These are phyloP conservation scores for Penicillium pulvis DNA, from an alignment of 495 filamentous ascomycete genomes.

Conservation along the genomic window DNA sequence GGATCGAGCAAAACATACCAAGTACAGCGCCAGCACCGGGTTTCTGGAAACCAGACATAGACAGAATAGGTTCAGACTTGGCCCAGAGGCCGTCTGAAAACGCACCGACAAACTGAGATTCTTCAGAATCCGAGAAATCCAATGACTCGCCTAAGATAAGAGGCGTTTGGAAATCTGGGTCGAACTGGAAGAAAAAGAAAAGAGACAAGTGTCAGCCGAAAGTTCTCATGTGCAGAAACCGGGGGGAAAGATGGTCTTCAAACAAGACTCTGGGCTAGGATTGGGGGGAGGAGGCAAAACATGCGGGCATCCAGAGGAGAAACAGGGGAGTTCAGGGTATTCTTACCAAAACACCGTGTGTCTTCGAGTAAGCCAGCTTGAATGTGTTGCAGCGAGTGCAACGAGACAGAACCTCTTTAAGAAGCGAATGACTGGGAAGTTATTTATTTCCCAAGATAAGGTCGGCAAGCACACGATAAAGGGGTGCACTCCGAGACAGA, in stretches of 20 bases:
- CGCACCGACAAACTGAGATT: conserved; percentile 47
- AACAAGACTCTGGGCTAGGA: conserved; percentile 23
- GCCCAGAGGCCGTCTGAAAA: conserved; percentile 54
- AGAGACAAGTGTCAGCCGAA: conserved; percentile 25
- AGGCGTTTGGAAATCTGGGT: conserved; percentile 53
- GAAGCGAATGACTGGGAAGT: conserved; percentile 55
- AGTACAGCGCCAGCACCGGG: conserved; percentile 40
- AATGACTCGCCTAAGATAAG: conserved; percentile 56
- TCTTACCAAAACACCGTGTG: conserved; percentile 55
- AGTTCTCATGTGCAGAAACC: conserved; percentile 11
- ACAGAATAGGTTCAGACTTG: conserved; percentile 55
- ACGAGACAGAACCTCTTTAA: conserved; percentile 44
- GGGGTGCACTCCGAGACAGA: conserved; percentile 44
- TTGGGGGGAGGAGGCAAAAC: conserved; percentile 21
- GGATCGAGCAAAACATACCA: conserved; percentile 36
- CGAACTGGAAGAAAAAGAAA: conserved; percentile 32
- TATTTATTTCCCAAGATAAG: conserved; percentile 42
- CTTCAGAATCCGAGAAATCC: conserved; percentile 54
- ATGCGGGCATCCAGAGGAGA: conserved; percentile 28
- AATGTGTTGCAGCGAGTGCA: conserved; percentile 54
- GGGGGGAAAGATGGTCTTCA: conserved; percentile 17
- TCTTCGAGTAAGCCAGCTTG: conserved; percentile 58
- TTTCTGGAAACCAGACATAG: conserved; percentile 57
- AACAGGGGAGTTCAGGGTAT: conserved; percentile 11
- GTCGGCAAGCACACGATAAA: conserved; percentile 33